Evolutionary conservation across 805 yeast species (phyloP).

Genomic region (Metschnikowia similis): DNA sequence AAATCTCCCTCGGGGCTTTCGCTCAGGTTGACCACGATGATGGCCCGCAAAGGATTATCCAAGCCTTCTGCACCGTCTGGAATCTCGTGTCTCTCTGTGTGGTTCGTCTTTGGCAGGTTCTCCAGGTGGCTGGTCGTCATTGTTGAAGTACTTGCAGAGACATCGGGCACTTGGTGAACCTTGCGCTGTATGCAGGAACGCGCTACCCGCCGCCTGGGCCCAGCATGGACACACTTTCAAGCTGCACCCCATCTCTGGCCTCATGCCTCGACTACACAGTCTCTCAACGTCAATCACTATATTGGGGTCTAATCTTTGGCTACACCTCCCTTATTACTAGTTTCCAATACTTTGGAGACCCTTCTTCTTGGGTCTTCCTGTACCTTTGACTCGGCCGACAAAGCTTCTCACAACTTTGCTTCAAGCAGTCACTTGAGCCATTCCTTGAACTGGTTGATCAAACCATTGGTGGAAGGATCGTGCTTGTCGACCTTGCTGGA

Average conservation of each 20-base stretch:
- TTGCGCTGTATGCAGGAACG: constrained; percentile 1
- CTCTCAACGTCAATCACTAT: too few species aligned
- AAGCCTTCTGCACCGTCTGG: constrained; percentile 25
- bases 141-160: background rate
- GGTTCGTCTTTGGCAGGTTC: background rate
- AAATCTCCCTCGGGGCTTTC: constrained; percentile 38
- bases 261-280: background rate
- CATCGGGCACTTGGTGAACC: background rate
- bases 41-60: constrained; percentile 45
- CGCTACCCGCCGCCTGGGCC: background rate
- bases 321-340: too few species aligned
- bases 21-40: constrained; percentile 38
- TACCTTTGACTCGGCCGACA: background rate
- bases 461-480: constrained; percentile 86
- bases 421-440: constrained; percentile 47
- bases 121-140: background rate
- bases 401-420: constrained; percentile 2
- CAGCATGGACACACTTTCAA: background rate
- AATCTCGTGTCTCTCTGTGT: background rate
- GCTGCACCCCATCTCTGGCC: background rate
- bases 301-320: too few species aligned
- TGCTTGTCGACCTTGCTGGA: constrained; percentile 55
- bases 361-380: background rate
- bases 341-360: background rate
- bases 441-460: constrained; percentile 91